Evolutionary conservation across 306 rosid species (phyloP), one percentile per base, ranked within the genome.

Genomic region (Dryas alaskensis): DNA sequence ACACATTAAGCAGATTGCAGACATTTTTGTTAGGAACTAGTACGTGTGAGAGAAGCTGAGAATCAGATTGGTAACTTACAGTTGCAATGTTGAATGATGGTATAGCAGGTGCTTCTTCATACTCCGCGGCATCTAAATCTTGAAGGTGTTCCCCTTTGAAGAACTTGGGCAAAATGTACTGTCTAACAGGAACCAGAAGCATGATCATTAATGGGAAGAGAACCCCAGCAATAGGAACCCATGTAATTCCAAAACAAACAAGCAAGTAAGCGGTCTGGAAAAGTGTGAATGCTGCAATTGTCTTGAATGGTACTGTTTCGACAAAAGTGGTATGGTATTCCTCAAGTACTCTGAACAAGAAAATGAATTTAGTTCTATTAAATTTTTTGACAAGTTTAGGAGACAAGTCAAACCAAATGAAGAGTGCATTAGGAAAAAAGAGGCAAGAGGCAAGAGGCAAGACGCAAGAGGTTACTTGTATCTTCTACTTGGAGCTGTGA

Each of bases 121-220:
- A 91, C 77, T 88, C 92, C 19, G 92, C 90, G 22, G 93, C 97
- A 77, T 91, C 97, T 77, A 90, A 79, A 73, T 86, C 93, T 78
- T 90, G 96, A 78, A 90, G 96, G 77, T 86, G 89, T 39, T 81
- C 91, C 0, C 80, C 87, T 85, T 85, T 87, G 81, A 91, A 91
- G 73, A 88, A 81, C 86, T 80, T 91, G 75, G 97, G 93, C 78
- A 91, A 80, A 78, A 91, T 83, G 82, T 88, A 91, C 65, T 87
- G 97, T 78, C 97, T 85, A 59, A 91, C 90, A 55, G 97, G 97
- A 87, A 91, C 90, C 79, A 91, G 84, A 79, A 91, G 89, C 97
- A 91, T 88, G 82, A 91, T 91, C 93, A 91, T 76, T 63, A 91
- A 73, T 31, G 97, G 97, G 82, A 91, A 91, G 43, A 91, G 86